Evolutionary conservation across 1,284 basidiomycete genomes (phyloP).

Genomic region (Ustilago cynodontis): DNA sequence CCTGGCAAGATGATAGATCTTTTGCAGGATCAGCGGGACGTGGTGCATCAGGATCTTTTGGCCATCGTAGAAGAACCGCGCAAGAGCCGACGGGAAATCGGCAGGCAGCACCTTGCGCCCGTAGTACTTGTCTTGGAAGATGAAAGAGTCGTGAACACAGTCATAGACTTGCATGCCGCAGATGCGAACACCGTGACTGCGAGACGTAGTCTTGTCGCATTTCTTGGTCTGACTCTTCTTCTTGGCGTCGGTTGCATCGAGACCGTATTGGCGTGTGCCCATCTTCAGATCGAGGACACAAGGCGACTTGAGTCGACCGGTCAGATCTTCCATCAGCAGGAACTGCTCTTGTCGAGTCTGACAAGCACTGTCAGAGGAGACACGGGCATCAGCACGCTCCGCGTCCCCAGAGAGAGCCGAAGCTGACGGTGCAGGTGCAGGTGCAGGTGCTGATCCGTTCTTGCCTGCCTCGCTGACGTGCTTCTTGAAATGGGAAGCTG

Average conservation of each 20-base stretch:
- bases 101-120: conserved; percentile 88
- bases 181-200: conserved; percentile 88
- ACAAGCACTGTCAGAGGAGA: conserved; percentile 19
- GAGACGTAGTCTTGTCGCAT: conserved; percentile 93
- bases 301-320: conserved; percentile 89
- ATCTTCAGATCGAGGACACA: conserved; percentile 99
- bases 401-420: neutral
- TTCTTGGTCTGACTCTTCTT: conserved; percentile 98
- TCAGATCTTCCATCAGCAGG: conserved; percentile 98
- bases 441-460: neutral
- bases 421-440: neutral
- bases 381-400: neutral
- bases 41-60: conserved; percentile 86
- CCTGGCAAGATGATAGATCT: conserved; percentile 91
- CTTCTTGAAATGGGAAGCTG: neutral
- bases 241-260: conserved; percentile 91
- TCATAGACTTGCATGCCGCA: conserved; percentile 95
- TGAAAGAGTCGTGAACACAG: conserved; percentile 76
- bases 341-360: conserved; percentile 90
- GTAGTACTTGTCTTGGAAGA: conserved; percentile 96
- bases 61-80: conserved; percentile 88
- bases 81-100: conserved; percentile 85
- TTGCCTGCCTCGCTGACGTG: neutral
- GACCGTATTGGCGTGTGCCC: conserved; percentile 98
- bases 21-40: conserved; percentile 89